Conservation (phyloP, 306 rosid species). For the Glycyrrhiza uralensis region DNA sequence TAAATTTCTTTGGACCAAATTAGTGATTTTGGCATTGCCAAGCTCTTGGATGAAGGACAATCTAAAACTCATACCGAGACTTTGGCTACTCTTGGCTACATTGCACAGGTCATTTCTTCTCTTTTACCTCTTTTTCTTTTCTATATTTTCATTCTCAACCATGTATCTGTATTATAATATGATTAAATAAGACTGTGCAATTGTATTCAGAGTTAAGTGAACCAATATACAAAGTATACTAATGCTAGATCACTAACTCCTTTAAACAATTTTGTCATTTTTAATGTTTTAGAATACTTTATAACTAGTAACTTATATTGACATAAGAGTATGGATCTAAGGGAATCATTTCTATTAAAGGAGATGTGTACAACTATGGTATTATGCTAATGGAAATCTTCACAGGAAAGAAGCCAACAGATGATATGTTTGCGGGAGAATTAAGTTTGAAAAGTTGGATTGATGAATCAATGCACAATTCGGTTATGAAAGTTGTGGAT, state of each 20-base stretch:
- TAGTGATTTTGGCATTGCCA: slow-evolving; percentile 33
- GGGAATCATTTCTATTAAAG: slow-evolving; percentile 12
- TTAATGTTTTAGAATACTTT: neutral
- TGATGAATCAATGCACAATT: slow-evolving; percentile 1
- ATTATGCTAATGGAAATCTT: slow-evolving; percentile 27
- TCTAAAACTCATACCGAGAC: slow-evolving; percentile 14
- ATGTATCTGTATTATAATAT: too few species aligned
- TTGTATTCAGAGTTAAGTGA: neutral
- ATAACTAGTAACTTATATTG: neutral
- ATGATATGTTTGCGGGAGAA: slow-evolving; percentile 20
- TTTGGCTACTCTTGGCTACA: slow-evolving; percentile 21
- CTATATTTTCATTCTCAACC: neutral
- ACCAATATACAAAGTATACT: neutral
- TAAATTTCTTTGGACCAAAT: too few species aligned
- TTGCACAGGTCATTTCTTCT: slow-evolving; percentile 22
- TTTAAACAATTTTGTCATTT: neutral
- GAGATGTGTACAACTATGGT: slow-evolving; percentile 30
- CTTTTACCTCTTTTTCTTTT: neutral
- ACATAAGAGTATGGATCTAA: slow-evolving; percentile 26
- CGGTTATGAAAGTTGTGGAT: slow-evolving; percentile 20
- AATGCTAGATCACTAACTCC: too few species aligned
- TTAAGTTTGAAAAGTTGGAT: slow-evolving; percentile 14
- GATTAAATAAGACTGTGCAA: neutral
- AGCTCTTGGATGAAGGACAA: slow-evolving; percentile 20
- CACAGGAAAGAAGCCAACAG: slow-evolving; percentile 23